Conservation (phyloP, 176 grass and related monocot species). For the Typha latifolia region DNA sequence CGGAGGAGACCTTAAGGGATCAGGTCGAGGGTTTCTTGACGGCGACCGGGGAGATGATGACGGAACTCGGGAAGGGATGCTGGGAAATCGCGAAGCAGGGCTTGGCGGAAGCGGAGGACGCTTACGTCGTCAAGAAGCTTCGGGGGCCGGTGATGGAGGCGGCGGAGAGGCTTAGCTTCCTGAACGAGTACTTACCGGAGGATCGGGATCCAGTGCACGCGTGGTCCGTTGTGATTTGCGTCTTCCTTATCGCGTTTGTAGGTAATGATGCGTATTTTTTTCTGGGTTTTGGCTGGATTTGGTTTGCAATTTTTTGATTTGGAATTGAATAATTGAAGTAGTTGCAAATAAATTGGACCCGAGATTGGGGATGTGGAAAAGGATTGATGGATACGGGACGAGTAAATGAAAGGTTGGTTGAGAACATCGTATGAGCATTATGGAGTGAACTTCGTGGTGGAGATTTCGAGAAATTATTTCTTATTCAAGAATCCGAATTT, state of each 20-base stretch:
- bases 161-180: conserved; percentile 59
- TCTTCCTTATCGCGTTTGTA: conserved; percentile 62
- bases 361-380: background rate
- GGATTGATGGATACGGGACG: no score
- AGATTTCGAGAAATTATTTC: no score
- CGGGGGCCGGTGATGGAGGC: conserved; percentile 28
- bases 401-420: no score
- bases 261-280: conserved; percentile 32
- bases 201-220: conserved; percentile 79
- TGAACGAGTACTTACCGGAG: conserved; percentile 97
- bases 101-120: conserved; percentile 58
- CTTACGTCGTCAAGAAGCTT: conserved; percentile 59
- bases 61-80: conserved; percentile 59
- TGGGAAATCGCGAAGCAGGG: conserved; percentile 80
- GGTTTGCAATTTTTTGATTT: background rate
- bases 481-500: no score
- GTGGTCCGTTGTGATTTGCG: conserved; percentile 66
- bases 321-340: background rate
- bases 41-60: conserved; percentile 84
- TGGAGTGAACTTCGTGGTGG: no score
- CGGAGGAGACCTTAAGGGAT: conserved; percentile 68
- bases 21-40: conserved; percentile 63
- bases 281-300: background rate
- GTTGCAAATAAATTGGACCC: background rate
- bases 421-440: no score